phyloP scores from a whole-genome alignment of 1,139 yeast genomes.

The Hyphopichia pseudoburtonii region DNA sequence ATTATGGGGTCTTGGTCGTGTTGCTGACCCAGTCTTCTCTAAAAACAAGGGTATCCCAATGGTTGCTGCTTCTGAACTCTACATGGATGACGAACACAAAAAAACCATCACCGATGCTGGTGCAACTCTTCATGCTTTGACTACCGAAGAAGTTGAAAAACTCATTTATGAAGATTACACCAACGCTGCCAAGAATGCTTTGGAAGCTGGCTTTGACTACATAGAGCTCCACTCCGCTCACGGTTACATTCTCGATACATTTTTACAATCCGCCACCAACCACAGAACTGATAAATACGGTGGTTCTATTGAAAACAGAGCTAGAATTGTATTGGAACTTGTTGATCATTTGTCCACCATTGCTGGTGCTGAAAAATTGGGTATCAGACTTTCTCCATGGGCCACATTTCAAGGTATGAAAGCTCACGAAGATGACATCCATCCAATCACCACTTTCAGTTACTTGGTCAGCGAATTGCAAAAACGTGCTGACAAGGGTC shows the following conservation, averaged over 20 bases:
- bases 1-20: constrained; percentile 63
- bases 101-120: constrained; percentile 28
- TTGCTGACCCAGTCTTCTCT: constrained; percentile 42
- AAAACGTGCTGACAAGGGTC: constrained; percentile 36
- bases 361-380: constrained; percentile 55
- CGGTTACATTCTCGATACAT: constrained; percentile 67
- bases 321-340: constrained; percentile 56
- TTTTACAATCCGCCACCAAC: constrained; percentile 48
- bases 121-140: constrained; percentile 37
- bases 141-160: constrained; percentile 35
- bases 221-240: constrained; percentile 70
- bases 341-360: constrained; percentile 51
- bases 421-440: constrained; percentile 22
- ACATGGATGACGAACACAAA: constrained; percentile 18
- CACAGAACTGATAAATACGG: constrained; percentile 68
- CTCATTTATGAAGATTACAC: constrained; percentile 34
- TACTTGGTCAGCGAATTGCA: constrained; percentile 37
- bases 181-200: constrained; percentile 46
- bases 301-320: constrained; percentile 63
- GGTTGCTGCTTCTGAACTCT: constrained; percentile 26
- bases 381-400: constrained; percentile 61
- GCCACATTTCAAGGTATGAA: constrained; percentile 27
- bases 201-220: constrained; percentile 68
- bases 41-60: constrained; percentile 30
- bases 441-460: constrained; percentile 28